These are phyloP conservation scores for Venturia pyrina DNA, from an alignment of 2,329 filamentous ascomycete species.

Conservation along the genomic window DNA sequence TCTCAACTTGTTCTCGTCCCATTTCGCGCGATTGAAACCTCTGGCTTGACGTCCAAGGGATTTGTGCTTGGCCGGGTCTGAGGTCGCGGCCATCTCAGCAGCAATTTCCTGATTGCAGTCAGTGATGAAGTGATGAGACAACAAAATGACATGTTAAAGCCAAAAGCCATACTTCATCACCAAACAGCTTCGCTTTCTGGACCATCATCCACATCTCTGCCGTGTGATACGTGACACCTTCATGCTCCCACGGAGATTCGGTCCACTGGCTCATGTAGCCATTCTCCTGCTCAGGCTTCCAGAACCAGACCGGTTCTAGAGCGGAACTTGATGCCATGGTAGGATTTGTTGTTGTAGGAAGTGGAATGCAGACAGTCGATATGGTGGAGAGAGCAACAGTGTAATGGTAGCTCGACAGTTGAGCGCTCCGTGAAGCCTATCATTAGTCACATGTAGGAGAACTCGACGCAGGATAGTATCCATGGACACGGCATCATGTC, in stretches of 20 bases:
- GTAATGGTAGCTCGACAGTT: background rate
- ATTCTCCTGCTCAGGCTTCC: slow-evolving; percentile 31
- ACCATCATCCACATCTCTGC: slow-evolving; percentile 42
- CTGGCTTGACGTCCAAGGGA: slow-evolving; percentile 19
- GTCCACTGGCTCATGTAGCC: slow-evolving; percentile 59
- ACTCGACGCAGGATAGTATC: background rate
- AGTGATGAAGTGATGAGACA: background rate
- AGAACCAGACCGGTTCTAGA: slow-evolving; percentile 24
- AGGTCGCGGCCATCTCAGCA: slow-evolving; percentile 13
- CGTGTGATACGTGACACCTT: slow-evolving; percentile 27
- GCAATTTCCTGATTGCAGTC: slow-evolving; percentile 6
- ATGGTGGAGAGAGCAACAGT: background rate
- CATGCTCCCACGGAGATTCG: slow-evolving; percentile 36
- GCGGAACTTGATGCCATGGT: background rate
- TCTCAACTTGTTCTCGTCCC: slow-evolving; percentile 15
- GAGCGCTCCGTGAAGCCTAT: background rate
- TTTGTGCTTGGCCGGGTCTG: slow-evolving; percentile 23
- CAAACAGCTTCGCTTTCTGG: slow-evolving; percentile 33
- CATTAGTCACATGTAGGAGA: background rate
- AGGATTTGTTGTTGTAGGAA: background rate
- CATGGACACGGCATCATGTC: background rate
- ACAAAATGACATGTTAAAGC: background rate
- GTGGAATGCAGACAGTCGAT: no score
- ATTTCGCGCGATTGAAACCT: slow-evolving; percentile 21
- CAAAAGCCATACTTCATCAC: slow-evolving; percentile 25